phyloP scores from a whole-genome alignment of 495 filamentous ascomycete species.

The Penicillium turbatum region DNA sequence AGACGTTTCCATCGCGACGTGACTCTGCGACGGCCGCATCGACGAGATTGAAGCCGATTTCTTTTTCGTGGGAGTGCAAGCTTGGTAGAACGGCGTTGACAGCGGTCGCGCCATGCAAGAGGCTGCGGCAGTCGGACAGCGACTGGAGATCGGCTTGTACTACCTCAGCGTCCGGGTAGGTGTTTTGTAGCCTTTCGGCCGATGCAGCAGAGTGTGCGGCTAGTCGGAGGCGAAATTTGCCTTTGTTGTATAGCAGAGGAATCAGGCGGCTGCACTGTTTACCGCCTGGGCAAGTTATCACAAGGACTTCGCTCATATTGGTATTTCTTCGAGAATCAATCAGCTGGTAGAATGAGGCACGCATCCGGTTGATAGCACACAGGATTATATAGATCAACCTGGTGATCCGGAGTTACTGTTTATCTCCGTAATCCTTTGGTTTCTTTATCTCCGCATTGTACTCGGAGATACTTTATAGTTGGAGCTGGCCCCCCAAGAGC shows the following conservation, averaged over 20 bases:
- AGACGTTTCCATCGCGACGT: background rate
- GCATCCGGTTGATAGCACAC: background rate
- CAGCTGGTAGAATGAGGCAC: background rate
- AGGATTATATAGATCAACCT: background rate
- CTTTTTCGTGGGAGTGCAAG: background rate
- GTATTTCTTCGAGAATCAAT: background rate
- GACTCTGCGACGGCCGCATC: background rate
- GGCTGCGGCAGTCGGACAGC: background rate
- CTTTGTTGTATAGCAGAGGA: conserved; percentile 1
- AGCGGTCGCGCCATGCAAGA: background rate
- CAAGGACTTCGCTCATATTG: background rate
- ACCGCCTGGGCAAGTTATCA: conserved; percentile 1
- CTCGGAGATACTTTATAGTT: background rate
- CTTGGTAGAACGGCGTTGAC: background rate
- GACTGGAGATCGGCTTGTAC: background rate
- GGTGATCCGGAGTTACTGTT: background rate
- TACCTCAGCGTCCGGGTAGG: background rate
- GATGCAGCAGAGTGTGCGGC: background rate
- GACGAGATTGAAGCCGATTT: background rate
- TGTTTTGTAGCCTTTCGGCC: background rate
- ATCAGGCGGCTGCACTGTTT: background rate
- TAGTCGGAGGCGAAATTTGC: background rate
- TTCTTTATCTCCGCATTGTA: too few species aligned
- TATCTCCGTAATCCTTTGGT: too few species aligned
- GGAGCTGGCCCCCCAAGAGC: background rate